phyloP scores from a whole-genome alignment of 257 asterid genomes.

The Capsicum rhomboideum region DNA sequence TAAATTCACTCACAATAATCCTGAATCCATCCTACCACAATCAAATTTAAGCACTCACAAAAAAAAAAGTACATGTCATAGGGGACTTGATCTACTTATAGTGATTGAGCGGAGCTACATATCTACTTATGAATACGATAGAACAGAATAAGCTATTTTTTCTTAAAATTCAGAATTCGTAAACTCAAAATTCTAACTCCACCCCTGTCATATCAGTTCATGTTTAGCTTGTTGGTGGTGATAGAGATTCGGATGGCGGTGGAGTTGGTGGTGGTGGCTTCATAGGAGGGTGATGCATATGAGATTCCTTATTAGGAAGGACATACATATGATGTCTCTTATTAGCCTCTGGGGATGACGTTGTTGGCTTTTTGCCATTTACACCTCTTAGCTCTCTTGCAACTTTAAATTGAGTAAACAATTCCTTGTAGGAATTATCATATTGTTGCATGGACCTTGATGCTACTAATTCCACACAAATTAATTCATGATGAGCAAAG shows the following conservation, averaged over 20 bases:
- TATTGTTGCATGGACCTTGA: neutral
- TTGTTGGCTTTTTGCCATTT: too few species aligned
- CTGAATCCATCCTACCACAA: neutral
- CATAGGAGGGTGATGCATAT: neutral
- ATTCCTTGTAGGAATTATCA: too few species aligned
- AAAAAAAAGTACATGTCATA: neutral
- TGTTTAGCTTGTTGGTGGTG: neutral
- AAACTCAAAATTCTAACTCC: neutral
- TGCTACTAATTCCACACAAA: neutral
- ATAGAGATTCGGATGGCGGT: too few species aligned
- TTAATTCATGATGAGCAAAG: too few species aligned
- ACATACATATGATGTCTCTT: too few species aligned
- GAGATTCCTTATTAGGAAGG: neutral
- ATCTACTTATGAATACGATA: neutral
- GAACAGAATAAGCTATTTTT: neutral
- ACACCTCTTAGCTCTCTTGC: too few species aligned
- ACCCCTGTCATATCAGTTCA: neutral
- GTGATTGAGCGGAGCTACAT: neutral
- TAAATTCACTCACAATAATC: neutral
- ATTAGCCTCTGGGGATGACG: too few species aligned
- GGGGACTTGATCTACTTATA: neutral
- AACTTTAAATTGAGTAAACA: neutral
- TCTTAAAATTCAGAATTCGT: neutral
- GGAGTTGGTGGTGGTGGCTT: neutral
- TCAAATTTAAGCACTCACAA: neutral